Conservation (phyloP, 805 yeast genomes). For the Kregervanrija fluxuum region DNA sequence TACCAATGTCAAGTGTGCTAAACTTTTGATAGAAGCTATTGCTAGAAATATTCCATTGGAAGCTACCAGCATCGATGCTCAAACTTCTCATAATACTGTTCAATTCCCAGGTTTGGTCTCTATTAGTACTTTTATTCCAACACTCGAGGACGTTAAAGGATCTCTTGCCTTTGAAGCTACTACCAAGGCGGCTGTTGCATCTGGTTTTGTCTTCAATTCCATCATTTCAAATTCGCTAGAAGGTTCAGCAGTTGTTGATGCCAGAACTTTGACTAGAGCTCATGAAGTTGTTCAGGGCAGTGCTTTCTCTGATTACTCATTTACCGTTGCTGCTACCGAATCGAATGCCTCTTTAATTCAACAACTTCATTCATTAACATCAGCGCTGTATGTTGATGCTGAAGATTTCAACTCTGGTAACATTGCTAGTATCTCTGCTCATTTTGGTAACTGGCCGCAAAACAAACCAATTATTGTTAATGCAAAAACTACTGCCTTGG, state of each 20-base stretch:
- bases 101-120: slow-evolving; percentile 84
- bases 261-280: slow-evolving; percentile 58
- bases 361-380: slow-evolving; percentile 58
- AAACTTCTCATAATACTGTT: slow-evolving; percentile 79
- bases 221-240: slow-evolving; percentile 64
- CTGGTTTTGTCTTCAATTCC: slow-evolving; percentile 86
- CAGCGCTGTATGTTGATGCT: slow-evolving; percentile 77
- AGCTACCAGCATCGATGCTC: slow-evolving; percentile 75
- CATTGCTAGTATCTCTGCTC: slow-evolving; percentile 73
- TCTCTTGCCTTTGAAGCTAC: slow-evolving; percentile 56
- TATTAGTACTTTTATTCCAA: slow-evolving; percentile 71
- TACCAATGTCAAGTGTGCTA: slow-evolving; percentile 96
- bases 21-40: slow-evolving; percentile 89
- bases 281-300: slow-evolving; percentile 45
- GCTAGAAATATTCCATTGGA: slow-evolving; percentile 63
- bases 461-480: slow-evolving; percentile 83
- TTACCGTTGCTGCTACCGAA: slow-evolving; percentile 78
- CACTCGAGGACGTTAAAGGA: slow-evolving; percentile 41
- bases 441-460: slow-evolving; percentile 78
- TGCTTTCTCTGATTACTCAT: slow-evolving; percentile 74
- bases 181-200: slow-evolving; percentile 62
- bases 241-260: slow-evolving; percentile 60
- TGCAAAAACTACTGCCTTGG: slow-evolving; percentile 85
- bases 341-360: slow-evolving; percentile 55
- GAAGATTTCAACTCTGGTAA: slow-evolving; percentile 60